phyloP scores from a whole-genome alignment of 306 rosid genomes.

The Luffa aegyptiaca region DNA sequence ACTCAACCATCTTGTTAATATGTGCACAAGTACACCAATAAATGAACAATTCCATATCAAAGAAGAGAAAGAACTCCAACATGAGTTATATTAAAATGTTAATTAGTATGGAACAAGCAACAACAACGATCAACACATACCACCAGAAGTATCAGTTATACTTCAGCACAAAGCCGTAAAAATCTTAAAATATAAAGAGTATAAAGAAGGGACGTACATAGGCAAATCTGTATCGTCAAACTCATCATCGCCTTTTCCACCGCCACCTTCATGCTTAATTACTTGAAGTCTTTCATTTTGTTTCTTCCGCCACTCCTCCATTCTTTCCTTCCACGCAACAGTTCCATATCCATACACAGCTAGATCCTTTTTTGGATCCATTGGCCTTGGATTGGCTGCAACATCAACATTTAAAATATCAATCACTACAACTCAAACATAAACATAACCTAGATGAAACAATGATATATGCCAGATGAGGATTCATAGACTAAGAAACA shows the following conservation, averaged over 20 bases:
- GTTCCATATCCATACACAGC: conserved; percentile 87
- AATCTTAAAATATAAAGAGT: background rate
- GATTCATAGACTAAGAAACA: background rate
- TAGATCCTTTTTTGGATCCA: conserved; percentile 86
- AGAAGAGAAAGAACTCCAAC: background rate
- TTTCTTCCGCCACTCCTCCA: conserved; percentile 87
- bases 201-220: conserved; percentile 30
- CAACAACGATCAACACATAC: background rate
- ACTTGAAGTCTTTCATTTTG: conserved; percentile 66
- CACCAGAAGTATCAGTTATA: background rate
- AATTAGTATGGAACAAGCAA: background rate
- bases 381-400: conserved; percentile 66
- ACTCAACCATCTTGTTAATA: background rate
- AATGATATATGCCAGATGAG: background rate
- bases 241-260: conserved; percentile 30
- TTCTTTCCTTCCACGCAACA: conserved; percentile 82
- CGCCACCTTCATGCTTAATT: conserved; percentile 54
- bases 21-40: background rate
- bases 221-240: conserved; percentile 68
- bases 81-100: background rate
- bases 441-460: background rate
- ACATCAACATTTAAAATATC: conserved; percentile 12
- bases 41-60: background rate
- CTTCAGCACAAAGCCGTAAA: background rate
- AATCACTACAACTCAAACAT: background rate